phyloP scores from a whole-genome alignment of 306 rosid genomes.

The Mimosa bimucronata region DNA sequence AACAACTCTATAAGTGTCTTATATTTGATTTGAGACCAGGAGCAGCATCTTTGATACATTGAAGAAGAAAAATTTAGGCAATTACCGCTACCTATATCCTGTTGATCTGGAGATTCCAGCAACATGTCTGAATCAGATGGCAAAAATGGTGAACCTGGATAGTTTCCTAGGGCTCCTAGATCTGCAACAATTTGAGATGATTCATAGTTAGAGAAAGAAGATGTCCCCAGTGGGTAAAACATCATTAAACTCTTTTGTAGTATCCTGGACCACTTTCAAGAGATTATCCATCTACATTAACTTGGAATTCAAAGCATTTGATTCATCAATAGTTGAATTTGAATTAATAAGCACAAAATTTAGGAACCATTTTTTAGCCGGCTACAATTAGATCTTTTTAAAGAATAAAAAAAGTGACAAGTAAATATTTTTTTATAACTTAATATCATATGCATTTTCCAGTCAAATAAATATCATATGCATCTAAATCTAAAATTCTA shows the following conservation, averaged over 20 bases:
- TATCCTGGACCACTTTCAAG: constrained; percentile 15
- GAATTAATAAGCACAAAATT: constrained; percentile 1
- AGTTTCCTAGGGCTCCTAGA: constrained; percentile 92
- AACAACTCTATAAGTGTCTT: not conserved
- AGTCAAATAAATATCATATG: not conserved
- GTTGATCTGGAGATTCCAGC: constrained; percentile 92
- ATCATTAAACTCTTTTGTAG: not conserved
- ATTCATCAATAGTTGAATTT: constrained; percentile 6
- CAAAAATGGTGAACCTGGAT: constrained; percentile 93
- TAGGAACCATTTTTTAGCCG: not conserved
- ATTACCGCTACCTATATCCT: constrained; percentile 76
- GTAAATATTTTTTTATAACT: not conserved
- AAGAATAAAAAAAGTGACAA: not conserved
- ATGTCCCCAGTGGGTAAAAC: not conserved
- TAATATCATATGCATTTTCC: not conserved
- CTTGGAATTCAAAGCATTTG: constrained; percentile 6
- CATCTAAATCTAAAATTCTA: too few species aligned
- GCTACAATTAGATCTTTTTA: not conserved
- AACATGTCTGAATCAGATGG: constrained; percentile 92
- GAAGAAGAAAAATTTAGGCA: not conserved
- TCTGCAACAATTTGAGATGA: constrained; percentile 59
- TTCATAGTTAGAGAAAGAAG: not conserved
- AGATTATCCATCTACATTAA: not conserved
- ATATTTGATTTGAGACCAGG: not conserved
- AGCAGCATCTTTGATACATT: not conserved